These are phyloP conservation scores for Colletotrichum navitas DNA, from an alignment of 2,329 filamentous ascomycete genomes.

Conservation along the genomic window DNA sequence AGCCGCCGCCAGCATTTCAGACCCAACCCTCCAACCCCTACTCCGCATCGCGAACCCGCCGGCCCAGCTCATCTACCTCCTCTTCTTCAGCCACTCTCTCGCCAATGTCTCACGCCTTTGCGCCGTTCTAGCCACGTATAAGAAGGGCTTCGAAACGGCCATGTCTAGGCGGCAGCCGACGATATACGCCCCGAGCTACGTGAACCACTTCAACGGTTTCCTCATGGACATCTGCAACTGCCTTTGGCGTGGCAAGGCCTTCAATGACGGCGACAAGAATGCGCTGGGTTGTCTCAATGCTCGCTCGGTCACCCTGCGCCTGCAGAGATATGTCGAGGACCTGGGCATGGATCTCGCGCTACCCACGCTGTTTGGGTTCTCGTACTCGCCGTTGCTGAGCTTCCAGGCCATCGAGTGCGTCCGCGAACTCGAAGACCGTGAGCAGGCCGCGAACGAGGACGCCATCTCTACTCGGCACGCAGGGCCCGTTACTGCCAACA, in stretches of 20 bases:
- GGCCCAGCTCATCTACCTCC: slow-evolving; percentile 75
- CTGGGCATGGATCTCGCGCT: slow-evolving; percentile 63
- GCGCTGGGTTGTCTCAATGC: slow-evolving; percentile 68
- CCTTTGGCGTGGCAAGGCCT: slow-evolving; percentile 81
- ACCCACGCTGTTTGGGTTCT: slow-evolving; percentile 67
- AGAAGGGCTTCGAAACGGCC: slow-evolving; percentile 77
- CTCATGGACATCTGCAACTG: slow-evolving; percentile 91
- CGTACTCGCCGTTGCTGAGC: slow-evolving; percentile 69
- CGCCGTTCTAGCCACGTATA: slow-evolving; percentile 78
- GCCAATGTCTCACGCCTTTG: slow-evolving; percentile 77
- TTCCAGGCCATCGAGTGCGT: slow-evolving; percentile 68
- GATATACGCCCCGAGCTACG: slow-evolving; percentile 69
- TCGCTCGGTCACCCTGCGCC: slow-evolving; percentile 56
- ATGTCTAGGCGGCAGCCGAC: slow-evolving; percentile 54
- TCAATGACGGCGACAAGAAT: slow-evolving; percentile 74
- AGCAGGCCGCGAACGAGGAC: slow-evolving; percentile 53
- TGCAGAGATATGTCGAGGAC: slow-evolving; percentile 62
- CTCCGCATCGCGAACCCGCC: slow-evolving; percentile 78
- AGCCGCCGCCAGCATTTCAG: slow-evolving; percentile 67
- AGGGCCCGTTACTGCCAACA: slow-evolving; percentile 78
- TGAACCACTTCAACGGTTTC: slow-evolving; percentile 83
- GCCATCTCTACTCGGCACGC: slow-evolving; percentile 66
- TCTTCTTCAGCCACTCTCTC: slow-evolving; percentile 75
- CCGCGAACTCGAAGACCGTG: slow-evolving; percentile 68
- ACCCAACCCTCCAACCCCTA: slow-evolving; percentile 62